phyloP scores from a whole-genome alignment of 371 early-diverging fungal species.

The Mucor indicus region DNA sequence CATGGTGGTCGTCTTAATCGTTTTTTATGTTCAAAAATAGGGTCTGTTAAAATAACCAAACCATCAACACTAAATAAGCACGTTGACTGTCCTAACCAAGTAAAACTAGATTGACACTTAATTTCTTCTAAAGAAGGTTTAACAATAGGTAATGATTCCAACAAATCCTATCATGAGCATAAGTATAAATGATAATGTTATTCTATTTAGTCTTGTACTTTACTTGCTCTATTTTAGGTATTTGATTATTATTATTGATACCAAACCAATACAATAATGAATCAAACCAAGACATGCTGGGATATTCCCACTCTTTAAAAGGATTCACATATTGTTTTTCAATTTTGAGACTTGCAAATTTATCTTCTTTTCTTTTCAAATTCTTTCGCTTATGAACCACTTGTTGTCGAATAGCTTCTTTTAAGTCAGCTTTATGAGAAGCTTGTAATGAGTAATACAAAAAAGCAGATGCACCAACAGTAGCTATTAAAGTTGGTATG shows the following conservation, averaged over 20 bases:
- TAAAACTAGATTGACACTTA: conserved; percentile 32
- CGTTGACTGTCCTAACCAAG: conserved; percentile 59
- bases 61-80: conserved; percentile 58
- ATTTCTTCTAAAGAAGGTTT: conserved; percentile 37
- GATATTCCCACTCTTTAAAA: conserved; percentile 57
- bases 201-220: conserved; percentile 10
- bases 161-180: conserved; percentile 1
- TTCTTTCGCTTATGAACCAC: conserved; percentile 32
- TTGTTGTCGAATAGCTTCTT: conserved; percentile 39
- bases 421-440: conserved; percentile 35
- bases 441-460: conserved; percentile 45
- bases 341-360: conserved; percentile 46
- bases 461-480: conserved; percentile 40
- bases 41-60: conserved; percentile 59
- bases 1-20: conserved; percentile 53
- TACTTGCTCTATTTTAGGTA: conserved; percentile 4
- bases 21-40: conserved; percentile 47
- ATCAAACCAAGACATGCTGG: conserved; percentile 30
- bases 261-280: conserved; percentile 45
- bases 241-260: conserved; percentile 10
- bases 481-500: conserved; percentile 33
- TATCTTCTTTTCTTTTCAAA: conserved; percentile 36
- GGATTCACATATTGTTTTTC: conserved; percentile 63
- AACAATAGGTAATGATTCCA: conserved; percentile 36
- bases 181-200: too few relatives aligned